Conservation (phyloP, 1,139 yeast species). For the Scheffersomyces segobiensis region DNA sequence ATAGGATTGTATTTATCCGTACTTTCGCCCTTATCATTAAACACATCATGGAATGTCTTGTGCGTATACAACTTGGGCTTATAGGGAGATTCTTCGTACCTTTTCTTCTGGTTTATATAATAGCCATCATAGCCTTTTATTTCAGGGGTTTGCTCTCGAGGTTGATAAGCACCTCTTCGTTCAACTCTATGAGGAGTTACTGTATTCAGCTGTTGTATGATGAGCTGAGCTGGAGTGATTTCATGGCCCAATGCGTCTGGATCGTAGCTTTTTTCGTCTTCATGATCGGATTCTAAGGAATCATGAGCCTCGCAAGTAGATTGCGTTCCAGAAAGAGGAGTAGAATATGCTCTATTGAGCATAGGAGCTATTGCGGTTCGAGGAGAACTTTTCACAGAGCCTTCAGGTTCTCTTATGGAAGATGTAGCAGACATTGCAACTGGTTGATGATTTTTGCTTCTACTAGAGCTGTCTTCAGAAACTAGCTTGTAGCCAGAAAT, state of each 20-base stretch:
- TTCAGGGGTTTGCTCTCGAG: neutral
- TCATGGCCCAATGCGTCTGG: slow-evolving; percentile 35
- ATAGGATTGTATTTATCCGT: slow-evolving; percentile 40
- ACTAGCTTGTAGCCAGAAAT: neutral
- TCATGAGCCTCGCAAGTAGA: neutral
- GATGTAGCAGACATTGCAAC: neutral
- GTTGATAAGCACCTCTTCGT: slow-evolving; percentile 4
- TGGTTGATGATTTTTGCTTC: neutral
- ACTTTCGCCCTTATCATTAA: slow-evolving; percentile 31
- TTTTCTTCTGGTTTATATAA: slow-evolving; percentile 39
- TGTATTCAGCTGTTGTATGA: slow-evolving; percentile 10
- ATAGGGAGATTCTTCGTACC: slow-evolving; percentile 33
- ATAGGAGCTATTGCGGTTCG: neutral
- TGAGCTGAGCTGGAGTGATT: slow-evolving; percentile 40
- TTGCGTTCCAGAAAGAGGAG: neutral
- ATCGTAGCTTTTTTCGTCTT: slow-evolving; percentile 14
- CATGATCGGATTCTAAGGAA: neutral
- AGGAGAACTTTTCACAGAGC: neutral
- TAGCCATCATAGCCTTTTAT: slow-evolving; percentile 25
- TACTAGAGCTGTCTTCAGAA: neutral
- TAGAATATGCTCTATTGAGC: neutral
- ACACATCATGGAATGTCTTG: slow-evolving; percentile 43
- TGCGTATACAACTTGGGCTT: slow-evolving; percentile 44
- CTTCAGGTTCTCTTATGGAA: neutral
- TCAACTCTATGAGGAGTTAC: slow-evolving; percentile 5